Conservation (phyloP, 805 yeast genomes). For the Candida ulmi region DNA sequence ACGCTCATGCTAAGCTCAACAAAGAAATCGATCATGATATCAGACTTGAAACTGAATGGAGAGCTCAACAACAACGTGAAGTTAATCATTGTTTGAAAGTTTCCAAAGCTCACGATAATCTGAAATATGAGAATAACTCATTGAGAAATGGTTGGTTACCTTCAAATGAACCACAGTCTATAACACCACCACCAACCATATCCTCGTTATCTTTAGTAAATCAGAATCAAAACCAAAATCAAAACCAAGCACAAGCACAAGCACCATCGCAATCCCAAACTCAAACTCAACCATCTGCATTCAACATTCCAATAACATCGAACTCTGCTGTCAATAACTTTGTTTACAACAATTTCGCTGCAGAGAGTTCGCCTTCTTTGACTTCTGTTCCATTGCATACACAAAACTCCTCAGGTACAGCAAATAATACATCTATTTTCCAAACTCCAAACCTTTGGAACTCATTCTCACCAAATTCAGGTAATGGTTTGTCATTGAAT, state of each 20-base stretch:
- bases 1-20: slow-evolving; percentile 14
- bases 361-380: slow-evolving; percentile 11
- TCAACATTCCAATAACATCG: slow-evolving; percentile 4
- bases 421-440: neutral
- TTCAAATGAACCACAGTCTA: neutral
- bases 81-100: slow-evolving; percentile 24
- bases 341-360: slow-evolving; percentile 2
- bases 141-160: slow-evolving; percentile 8
- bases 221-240: too few relatives aligned
- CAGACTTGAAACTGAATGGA: slow-evolving; percentile 33
- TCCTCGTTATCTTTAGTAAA: neutral
- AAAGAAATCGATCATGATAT: slow-evolving; percentile 28
- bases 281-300: neutral
- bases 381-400: slow-evolving; percentile 2
- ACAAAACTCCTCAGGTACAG: neutral
- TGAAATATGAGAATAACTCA: slow-evolving; percentile 10
- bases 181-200: slow-evolving; percentile 7
- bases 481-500: slow-evolving; percentile 5
- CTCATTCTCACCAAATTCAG: slow-evolving; percentile 4
- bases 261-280: too few relatives aligned
- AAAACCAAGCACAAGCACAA: too few relatives aligned
- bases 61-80: slow-evolving; percentile 33
- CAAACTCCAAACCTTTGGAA: slow-evolving; percentile 8
- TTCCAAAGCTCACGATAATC: slow-evolving; percentile 14
- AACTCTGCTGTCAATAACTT: slow-evolving; percentile 1